Base-by-base conservation (phyloP, 768 basidiomycete genomes). In the Podaxis mareebaensis region DNA sequence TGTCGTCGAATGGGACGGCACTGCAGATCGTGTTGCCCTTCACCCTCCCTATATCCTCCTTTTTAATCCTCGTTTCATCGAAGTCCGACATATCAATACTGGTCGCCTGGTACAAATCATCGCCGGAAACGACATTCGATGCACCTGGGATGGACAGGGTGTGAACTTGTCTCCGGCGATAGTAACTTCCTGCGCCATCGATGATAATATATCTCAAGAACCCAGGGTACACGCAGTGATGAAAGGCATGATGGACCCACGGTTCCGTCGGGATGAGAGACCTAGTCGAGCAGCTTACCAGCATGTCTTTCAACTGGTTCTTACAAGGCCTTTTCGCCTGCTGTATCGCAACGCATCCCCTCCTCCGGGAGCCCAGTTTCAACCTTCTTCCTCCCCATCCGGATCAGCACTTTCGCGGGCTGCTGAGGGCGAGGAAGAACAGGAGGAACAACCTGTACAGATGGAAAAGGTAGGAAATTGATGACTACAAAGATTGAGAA, bases 1-100 rank as follows among this genome's bases (percentile, higher is more conserved):
- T n/a, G 87, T 88, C 4, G 90, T 97, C 61, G 96, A 99, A 74
- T 99, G 95, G 94, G 96, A 99, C 74, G 93, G 95, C 17, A 90
- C 85, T 0, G 93, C 93, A 0, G 92, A 95, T 67, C 88, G 87
- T 38, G 93, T 93, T 24, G 93, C 94, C 1, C 88, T 93, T 77
- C 95, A 95, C 71, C 85, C 89, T 52, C 95, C 95, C 0, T 95
- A 95, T 70, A 80, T 98, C 53, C 81, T 96, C 48, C 84, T 95
- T 53, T 93, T 96, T 72, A 93, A 96, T 71, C 82, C 86, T 10
- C 89, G 91, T 3, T 96, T 97, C 78, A 91, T 97, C 68, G 95
- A 97, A 75, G 84, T 97, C 46, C 87, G 95, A 24, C 90, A 95
- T 72, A 83, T 93, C 66, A 85, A 88, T 66, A 91, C 88, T 0